Base-by-base conservation (phyloP, 2,329 filamentous ascomycete species). In the Ascochyta fabae region DNA sequence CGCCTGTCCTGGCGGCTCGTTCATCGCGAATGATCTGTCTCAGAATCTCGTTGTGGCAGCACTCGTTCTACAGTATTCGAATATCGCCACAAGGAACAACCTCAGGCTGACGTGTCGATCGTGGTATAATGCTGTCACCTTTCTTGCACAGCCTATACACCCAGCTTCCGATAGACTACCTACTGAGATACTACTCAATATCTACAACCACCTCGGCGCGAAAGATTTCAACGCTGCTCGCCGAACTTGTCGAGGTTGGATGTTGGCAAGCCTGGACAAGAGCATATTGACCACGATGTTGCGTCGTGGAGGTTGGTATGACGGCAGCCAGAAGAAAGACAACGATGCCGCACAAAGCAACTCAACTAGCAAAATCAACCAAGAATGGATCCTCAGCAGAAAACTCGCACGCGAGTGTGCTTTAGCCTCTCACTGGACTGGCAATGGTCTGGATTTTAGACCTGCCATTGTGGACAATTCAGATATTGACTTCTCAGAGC, bases 161-260 rank as follows among this genome's bases (percentile, higher is more conserved):
- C 75, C 43, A 45, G 72, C 40, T 65, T 59, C 66, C 3, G 46
- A 53, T 72, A 43, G 65, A 29, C 52, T 79, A 15, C 83, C 83
- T 1, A 63, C 71, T 9, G 83, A 85, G 61, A 77, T 85, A 19
- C 26, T 56, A 33, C 19, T 47, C n/a, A 8, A 12, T 4, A 47
- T 56, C 8, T 51, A 47, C 33, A 27, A 7, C 13, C 4, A 39
- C 22, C 69, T 84, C 4, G 62, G 69, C 13, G 81, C 82, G 0
- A 70, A 72, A 23, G 79, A 83, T 61, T 89, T 88, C 68, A 83
- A 89, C 63, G 78, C 83, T 49, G 85, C 86, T 15, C 80, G 86
- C 16, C 82, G 84, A 58, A 81, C 81, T 16, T 89, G 86, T 65
- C 80, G 81, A 41, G 71, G 74, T 33, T 89, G 85, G 87, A 85